Conservation (phyloP, 805 yeast species). For the Lipomyces spencermartinsiae region DNA sequence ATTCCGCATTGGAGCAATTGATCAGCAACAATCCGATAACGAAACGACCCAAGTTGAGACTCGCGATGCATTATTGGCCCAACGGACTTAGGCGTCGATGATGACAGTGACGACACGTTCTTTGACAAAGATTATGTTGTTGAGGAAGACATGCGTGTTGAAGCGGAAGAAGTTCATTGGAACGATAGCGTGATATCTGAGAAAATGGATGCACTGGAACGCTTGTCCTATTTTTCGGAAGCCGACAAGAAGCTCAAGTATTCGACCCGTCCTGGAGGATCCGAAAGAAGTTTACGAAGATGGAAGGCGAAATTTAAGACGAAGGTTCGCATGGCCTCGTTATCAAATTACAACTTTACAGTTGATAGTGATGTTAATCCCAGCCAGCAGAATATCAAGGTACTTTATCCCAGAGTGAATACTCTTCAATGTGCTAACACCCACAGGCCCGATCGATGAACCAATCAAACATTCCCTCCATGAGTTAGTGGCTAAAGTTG, state of each 20-base stretch:
- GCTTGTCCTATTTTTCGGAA: background rate
- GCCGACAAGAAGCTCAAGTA: background rate
- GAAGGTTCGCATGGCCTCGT: background rate
- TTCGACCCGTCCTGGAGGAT: background rate
- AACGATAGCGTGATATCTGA: background rate
- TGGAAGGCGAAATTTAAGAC: background rate
- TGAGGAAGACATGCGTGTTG: conserved; percentile 1
- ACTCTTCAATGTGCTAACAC: background rate
- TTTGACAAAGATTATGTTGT: background rate
- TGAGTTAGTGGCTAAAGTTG: background rate
- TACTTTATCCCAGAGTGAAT: background rate
- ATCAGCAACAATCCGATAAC: background rate
- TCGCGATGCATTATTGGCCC: background rate
- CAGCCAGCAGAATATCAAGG: background rate
- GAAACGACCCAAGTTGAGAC: background rate
- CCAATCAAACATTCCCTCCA: background rate
- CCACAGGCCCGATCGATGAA: background rate
- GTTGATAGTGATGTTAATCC: background rate
- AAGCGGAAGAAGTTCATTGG: background rate
- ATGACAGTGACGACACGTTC: background rate
- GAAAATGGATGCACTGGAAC: background rate
- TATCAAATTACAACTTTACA: background rate
- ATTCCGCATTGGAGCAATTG: background rate
- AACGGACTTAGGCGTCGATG: background rate
- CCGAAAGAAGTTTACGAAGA: background rate